Evolutionary conservation across 2,329 filamentous ascomycete species (phyloP), one percentile per base, ranked within the genome.

Genomic region (Neonectria hederae): DNA sequence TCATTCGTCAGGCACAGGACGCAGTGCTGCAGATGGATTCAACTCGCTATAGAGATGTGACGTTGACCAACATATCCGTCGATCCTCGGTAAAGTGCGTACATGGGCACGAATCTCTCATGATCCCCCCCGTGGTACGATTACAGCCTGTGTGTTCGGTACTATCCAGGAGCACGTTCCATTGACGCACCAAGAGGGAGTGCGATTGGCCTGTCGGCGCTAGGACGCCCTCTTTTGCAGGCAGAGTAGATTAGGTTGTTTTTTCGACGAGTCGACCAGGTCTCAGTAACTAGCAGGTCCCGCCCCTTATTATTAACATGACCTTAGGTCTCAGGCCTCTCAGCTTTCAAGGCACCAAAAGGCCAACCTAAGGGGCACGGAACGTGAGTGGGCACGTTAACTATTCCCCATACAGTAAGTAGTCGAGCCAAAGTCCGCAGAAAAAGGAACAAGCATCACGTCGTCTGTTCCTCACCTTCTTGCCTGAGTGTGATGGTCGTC

Each of bases 381-480:
- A 55, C 51, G 17, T 26, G 38, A 59, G 56, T 60, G 65, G 52
- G 61, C 60, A 62, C 53, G 55, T 65, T 45, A 5, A 38, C 35
- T 38, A 63, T 43, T 35, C 69, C 61, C 52, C 32, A 60, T 63
- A 57, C 51, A 52, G 54, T 60, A 63, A 52, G 54, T 60, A 63
- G 60, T 35, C 49, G 3, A 30, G 30, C 17, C 53, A 52, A 59
- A 59, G 57, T 60, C 26, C 61, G 40, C 38, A 51, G 53, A 59
- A 58, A 66, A 56, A 66, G 48, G 54, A 63, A 68, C 66, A 62
- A 71, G 68, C 59, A 63, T 62, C 58, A 43, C 49, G 40, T 56
- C 56, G 54, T 54, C 56, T 56, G 38, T 49, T 40, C 24, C 53
- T 61, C 62, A 63, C 46, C 48, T 49, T 46, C 59, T 55, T 60